Percentiles rank a stretch among this genome's conserved stretches.
Conservation (phyloP, 2,329 filamentous ascomycete genomes). For the Simplicillium aogashimaense region DNA sequence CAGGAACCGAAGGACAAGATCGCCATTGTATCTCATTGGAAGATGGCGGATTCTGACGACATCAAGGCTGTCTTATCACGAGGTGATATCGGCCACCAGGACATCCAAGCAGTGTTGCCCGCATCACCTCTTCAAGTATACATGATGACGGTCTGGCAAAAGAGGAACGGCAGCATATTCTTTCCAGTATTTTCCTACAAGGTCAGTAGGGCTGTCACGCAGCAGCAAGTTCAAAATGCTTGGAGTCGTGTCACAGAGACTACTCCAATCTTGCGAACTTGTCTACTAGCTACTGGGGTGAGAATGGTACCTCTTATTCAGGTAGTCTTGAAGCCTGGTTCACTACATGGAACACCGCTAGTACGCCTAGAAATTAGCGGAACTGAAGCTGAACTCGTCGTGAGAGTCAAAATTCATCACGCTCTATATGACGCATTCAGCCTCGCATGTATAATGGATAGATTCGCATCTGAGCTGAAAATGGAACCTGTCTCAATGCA, state of each 20-base stretch:
- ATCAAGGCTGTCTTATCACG: constrained; percentile 23
- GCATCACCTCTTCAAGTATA: constrained; percentile 70
- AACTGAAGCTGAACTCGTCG: constrained; percentile 11
- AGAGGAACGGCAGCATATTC: constrained; percentile 56
- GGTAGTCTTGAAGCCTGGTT: constrained; percentile 31
- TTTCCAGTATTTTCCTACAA: constrained; percentile 62
- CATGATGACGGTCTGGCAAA: constrained; percentile 70
- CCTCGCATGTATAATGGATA: constrained; percentile 51
- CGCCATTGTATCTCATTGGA: constrained; percentile 8
- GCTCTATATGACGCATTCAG: constrained; percentile 83
- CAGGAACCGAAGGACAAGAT: no score
- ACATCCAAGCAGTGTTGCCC: constrained; percentile 52
- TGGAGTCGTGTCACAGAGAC: constrained; percentile 50
- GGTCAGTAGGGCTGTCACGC: constrained; percentile 28
- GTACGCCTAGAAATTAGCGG: constrained; percentile 12
- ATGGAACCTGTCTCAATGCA: neutral
- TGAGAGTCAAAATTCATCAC: constrained; percentile 65
- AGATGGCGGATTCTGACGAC: constrained; percentile 26
- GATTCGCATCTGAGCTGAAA: constrained; percentile 17
- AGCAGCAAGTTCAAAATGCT: constrained; percentile 36
- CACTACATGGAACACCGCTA: constrained; percentile 11
- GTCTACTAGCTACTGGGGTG: constrained; percentile 44
- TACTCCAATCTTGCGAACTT: constrained; percentile 59
- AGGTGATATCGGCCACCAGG: constrained; percentile 27
- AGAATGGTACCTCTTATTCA: constrained; percentile 50